Evolutionary conservation across 306 rosid species (phyloP).

Genomic region (Dalbergia cultrata): DNA sequence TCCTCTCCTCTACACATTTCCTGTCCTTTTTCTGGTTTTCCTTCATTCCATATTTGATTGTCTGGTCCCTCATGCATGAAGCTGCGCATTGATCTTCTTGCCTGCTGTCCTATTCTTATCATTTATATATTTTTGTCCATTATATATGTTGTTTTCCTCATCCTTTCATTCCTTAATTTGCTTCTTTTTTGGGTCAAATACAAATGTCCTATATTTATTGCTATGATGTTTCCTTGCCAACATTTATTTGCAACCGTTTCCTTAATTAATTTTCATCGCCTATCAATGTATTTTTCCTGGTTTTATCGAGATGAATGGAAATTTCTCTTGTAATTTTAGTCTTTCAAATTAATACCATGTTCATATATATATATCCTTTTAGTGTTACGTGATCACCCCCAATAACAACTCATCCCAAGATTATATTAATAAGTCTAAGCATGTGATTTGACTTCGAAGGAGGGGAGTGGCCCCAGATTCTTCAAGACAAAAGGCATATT

Average conservation of each 20-base stretch:
- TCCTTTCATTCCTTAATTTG: too few species aligned
- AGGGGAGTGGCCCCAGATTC: neutral
- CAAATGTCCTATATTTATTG: too few species aligned
- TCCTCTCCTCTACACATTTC: too few species aligned
- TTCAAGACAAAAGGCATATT: slow-evolving; percentile 33
- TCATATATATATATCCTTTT: neutral
- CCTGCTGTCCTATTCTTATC: too few species aligned
- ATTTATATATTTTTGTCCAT: neutral
- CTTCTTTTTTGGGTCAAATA: too few species aligned
- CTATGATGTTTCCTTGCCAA: too few species aligned
- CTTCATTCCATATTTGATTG: too few species aligned
- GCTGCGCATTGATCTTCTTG: too few species aligned
- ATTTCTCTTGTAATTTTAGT: neutral
- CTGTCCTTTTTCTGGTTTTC: neutral
- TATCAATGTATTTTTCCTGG: neutral
- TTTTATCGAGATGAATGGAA: slow-evolving; percentile 4
- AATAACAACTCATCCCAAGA: neutral
- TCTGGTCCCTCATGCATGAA: too few species aligned
- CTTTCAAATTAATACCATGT: neutral
- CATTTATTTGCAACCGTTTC: too few species aligned
- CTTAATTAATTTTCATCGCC: neutral
- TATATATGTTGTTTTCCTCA: too few species aligned
- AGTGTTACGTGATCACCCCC: neutral
- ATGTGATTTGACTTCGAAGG: slow-evolving; percentile 11
- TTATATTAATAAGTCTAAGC: neutral